Evolutionary conservation across 495 filamentous ascomycete species (phyloP).

Genomic region (Aspergillus homomorphus): DNA sequence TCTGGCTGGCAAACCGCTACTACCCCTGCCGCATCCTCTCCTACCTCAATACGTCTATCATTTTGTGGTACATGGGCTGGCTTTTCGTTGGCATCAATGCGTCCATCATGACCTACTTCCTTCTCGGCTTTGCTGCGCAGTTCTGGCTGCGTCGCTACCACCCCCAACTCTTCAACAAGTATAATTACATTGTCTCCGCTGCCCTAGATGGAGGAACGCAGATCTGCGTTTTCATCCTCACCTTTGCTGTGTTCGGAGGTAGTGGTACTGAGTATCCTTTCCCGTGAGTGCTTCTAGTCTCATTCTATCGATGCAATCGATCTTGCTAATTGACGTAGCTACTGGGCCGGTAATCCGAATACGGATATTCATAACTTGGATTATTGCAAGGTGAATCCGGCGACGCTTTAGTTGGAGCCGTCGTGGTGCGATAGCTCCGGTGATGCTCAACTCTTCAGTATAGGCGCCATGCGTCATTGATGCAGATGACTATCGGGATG

Average conservation of each 20-base stretch:
- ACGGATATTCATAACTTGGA: conserved; percentile 2
- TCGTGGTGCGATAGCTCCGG: too few species aligned
- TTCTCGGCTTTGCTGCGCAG: background rate
- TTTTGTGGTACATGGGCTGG: conserved; percentile 4
- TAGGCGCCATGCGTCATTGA: too few species aligned
- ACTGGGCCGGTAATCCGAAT: conserved; percentile 1
- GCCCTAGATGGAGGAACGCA: background rate
- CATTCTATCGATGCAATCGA: background rate
- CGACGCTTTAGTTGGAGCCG: background rate
- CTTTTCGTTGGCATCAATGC: conserved; percentile 3
- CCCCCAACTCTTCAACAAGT: conserved; percentile 2
- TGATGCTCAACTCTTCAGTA: too few species aligned
- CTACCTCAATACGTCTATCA: conserved; percentile 7
- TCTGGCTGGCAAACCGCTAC: conserved; percentile 1
- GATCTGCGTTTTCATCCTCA: conserved; percentile 1
- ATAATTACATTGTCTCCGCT: conserved; percentile 1
- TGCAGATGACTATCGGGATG: too few species aligned
- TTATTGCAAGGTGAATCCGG: conserved; percentile 5
- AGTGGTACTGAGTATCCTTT: background rate
- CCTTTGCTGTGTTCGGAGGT: background rate
- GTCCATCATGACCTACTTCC: background rate
- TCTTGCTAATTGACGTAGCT: background rate
- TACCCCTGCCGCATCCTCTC: conserved; percentile 1
- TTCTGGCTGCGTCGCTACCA: conserved; percentile 5
- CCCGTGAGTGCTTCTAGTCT: background rate